Evolutionary conservation across 495 filamentous ascomycete species (phyloP).

Genomic region (Aspergillus ellipticus): DNA sequence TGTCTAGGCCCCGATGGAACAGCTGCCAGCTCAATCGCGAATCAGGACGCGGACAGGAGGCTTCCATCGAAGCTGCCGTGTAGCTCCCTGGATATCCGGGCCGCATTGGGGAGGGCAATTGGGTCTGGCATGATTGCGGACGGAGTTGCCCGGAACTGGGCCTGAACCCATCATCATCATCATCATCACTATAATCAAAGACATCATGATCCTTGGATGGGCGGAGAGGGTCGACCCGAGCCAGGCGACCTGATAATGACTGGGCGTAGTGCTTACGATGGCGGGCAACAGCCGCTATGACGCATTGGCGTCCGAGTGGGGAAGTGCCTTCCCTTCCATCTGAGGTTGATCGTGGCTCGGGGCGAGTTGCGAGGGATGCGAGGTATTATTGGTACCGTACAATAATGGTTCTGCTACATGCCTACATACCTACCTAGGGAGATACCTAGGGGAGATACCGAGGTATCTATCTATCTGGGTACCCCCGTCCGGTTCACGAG

Average conservation of each 20-base stretch:
- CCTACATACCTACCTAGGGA: too few relatives aligned
- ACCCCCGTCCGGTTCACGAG: too few relatives aligned
- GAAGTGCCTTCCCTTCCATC: too few relatives aligned
- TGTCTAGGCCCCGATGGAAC: slow-evolving; percentile 3
- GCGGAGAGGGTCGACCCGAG: not conserved
- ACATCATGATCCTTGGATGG: not conserved
- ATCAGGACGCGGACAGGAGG: not conserved
- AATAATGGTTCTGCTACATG: too few relatives aligned
- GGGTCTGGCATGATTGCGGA: not conserved
- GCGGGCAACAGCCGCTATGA: not conserved
- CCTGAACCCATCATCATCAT: not conserved
- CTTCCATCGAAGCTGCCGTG: not conserved
- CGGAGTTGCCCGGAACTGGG: not conserved
- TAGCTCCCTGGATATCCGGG: not conserved
- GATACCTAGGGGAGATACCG: too few relatives aligned
- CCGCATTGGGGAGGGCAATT: not conserved
- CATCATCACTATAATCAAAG: too few relatives aligned
- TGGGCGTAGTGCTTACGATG: not conserved
- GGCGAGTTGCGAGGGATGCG: too few relatives aligned
- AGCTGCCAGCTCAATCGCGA: not conserved
- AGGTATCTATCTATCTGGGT: too few relatives aligned
- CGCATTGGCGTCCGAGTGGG: not conserved
- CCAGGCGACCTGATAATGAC: not conserved
- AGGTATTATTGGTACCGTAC: too few relatives aligned
- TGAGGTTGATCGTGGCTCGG: too few relatives aligned